Evolutionary conservation across 2,329 filamentous ascomycete species (phyloP).

Genomic region (Beauveria medogensis): DNA sequence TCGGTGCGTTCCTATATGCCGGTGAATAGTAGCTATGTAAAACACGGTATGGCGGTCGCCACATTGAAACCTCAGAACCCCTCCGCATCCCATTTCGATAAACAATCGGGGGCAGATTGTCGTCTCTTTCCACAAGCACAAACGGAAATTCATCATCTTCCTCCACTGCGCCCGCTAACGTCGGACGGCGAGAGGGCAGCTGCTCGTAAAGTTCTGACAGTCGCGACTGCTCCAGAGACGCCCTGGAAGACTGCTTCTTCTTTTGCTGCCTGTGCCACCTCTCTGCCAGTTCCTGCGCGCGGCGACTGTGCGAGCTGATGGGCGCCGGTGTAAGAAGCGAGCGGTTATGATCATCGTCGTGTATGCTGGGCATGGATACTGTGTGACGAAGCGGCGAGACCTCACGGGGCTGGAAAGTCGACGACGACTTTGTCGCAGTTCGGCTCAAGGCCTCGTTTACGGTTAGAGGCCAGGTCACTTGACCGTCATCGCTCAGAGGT

Average conservation of each 20-base stretch:
- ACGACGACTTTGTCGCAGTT: not conserved
- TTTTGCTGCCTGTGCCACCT: not conserved
- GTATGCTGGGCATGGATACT: not conserved
- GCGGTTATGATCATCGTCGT: not conserved
- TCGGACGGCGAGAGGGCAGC: not conserved
- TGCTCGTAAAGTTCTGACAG: not conserved
- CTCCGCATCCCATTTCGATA: constrained; percentile 5
- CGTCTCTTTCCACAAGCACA: not conserved
- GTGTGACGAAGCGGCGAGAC: not conserved
- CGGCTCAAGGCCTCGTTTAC: not conserved
- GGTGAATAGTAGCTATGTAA: constrained; percentile 53
- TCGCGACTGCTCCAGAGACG: not conserved
- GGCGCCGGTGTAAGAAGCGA: not conserved
- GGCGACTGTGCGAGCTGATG: not conserved
- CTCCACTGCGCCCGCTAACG: not conserved
- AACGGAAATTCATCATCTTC: not conserved
- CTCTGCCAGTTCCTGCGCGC: not conserved
- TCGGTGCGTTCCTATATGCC: constrained; percentile 45
- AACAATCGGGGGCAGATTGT: not conserved
- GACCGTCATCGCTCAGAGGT: constrained; percentile 3
- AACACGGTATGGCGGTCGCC: constrained; percentile 38
- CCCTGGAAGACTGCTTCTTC: not conserved
- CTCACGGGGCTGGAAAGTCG: not conserved
- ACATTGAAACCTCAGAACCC: constrained; percentile 13
- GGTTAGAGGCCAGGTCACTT: not conserved